Evolutionary conservation across 2,329 filamentous ascomycete species (phyloP).

Genomic region (Cytospora piceae): DNA sequence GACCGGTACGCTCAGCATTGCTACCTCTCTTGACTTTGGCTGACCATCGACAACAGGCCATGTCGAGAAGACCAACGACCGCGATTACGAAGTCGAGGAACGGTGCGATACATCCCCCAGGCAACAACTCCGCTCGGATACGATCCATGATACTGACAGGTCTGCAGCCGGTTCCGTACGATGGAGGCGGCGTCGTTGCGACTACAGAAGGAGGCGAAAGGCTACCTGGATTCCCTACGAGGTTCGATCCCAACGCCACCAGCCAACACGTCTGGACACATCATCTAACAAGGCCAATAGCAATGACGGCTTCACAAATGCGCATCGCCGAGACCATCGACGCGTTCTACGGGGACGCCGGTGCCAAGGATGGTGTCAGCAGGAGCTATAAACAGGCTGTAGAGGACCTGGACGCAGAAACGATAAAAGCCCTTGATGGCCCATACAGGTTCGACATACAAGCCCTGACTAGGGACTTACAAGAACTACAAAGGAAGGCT

Average conservation of each 20-base stretch:
- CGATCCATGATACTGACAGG: slow-evolving; percentile 12
- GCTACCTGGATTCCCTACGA: slow-evolving; percentile 93
- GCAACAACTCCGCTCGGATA: background rate
- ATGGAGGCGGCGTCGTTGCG: slow-evolving; percentile 94
- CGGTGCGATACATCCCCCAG: slow-evolving; percentile 53
- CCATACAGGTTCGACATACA: slow-evolving; percentile 71
- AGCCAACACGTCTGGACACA: background rate
- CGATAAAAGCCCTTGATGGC: slow-evolving; percentile 96
- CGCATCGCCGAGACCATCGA: slow-evolving; percentile 99
- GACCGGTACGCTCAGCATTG: slow-evolving; percentile 63
- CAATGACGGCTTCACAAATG: slow-evolving; percentile 99
- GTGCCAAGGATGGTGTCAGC: slow-evolving; percentile 91
- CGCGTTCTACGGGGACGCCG: slow-evolving; percentile 96
- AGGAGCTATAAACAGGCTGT: slow-evolving; percentile 98
- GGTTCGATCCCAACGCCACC: slow-evolving; percentile 51
- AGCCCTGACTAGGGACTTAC: too few relatives aligned
- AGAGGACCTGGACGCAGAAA: slow-evolving; percentile 95
- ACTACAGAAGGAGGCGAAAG: slow-evolving; percentile 96
- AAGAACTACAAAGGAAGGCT: slow-evolving; percentile 15
- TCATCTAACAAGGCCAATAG: slow-evolving; percentile 47
- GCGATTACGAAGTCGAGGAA: slow-evolving; percentile 98
- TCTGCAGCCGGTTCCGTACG: slow-evolving; percentile 81
- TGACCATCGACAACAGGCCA: slow-evolving; percentile 61
- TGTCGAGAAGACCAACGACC: slow-evolving; percentile 97
- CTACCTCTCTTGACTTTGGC: background rate